Conservation (phyloP, 2,329 filamentous ascomycete genomes). For the Paracorniculantispora psalliotae region DNA sequence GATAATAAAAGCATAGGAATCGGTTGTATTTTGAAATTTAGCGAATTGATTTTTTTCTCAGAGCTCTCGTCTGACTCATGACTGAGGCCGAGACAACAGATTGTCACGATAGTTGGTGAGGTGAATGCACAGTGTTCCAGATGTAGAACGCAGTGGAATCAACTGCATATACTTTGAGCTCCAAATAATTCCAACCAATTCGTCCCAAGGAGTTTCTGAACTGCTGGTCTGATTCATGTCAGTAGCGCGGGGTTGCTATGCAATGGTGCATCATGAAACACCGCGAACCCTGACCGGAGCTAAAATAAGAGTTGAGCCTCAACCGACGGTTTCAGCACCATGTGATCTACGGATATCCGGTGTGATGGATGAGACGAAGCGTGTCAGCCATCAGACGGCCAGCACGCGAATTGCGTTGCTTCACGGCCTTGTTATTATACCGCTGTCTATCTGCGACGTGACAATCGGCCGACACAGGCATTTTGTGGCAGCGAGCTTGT, state of each 20-base stretch:
- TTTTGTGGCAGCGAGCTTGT: neutral
- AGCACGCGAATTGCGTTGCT: neutral
- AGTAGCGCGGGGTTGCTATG: neutral
- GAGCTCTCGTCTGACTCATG: neutral
- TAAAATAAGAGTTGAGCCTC: neutral
- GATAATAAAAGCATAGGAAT: neutral
- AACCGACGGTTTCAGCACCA: neutral
- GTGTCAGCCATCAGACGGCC: conserved; percentile 4
- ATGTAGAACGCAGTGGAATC: neutral
- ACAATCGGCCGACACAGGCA: neutral
- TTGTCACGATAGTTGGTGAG: neutral
- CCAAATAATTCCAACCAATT: neutral
- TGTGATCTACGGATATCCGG: neutral
- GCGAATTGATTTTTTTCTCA: conserved; percentile 4
- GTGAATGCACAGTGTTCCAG: too few relatives aligned
- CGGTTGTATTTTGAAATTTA: conserved; percentile 4
- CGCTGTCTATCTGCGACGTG: neutral
- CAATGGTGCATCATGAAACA: conserved; percentile 1
- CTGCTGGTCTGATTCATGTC: neutral
- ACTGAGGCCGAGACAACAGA: neutral
- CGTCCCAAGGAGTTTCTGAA: neutral
- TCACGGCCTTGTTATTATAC: neutral
- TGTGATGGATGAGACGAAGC: neutral
- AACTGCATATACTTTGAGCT: neutral
- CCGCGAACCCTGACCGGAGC: neutral